These are phyloP conservation scores for Mayamaea pseudoterrestris DNA, from an alignment of 108 stramenopile species.

Conservation along the genomic window DNA sequence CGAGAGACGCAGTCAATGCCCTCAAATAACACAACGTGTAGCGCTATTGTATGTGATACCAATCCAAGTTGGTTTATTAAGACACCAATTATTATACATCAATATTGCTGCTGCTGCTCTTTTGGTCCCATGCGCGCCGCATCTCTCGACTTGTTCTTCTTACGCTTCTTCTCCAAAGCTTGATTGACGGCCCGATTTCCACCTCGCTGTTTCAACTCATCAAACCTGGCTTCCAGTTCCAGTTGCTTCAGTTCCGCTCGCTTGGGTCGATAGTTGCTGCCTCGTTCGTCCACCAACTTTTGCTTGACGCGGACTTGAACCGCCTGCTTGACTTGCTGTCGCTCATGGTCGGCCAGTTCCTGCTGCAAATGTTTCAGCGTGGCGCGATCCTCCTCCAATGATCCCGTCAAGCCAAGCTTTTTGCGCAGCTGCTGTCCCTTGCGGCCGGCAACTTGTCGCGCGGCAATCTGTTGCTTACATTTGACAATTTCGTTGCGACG, in stretches of 20 bases:
- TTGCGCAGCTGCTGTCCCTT: slow-evolving; percentile 54
- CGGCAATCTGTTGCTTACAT: slow-evolving; percentile 42
- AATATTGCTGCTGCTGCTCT: no score
- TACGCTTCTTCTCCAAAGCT: slow-evolving; percentile 59
- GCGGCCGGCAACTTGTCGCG: slow-evolving; percentile 54
- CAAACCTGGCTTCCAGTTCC: slow-evolving; percentile 78
- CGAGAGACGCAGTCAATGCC: no score
- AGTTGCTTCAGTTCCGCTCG: slow-evolving; percentile 47
- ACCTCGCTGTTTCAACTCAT: slow-evolving; percentile 61
- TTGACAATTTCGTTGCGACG: slow-evolving; percentile 60
- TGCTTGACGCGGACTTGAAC: slow-evolving; percentile 62
- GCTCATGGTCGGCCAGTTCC: slow-evolving; percentile 46
- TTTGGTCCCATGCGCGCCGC: slow-evolving; percentile 25
- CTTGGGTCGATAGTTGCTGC: slow-evolving; percentile 58
- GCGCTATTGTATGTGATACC: no score
- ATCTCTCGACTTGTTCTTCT: slow-evolving; percentile 73
- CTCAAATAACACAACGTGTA: no score
- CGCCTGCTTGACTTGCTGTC: slow-evolving; percentile 35
- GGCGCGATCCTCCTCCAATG: slow-evolving; percentile 50
- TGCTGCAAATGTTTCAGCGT: slow-evolving; percentile 47
- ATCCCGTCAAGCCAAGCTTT: slow-evolving; percentile 39
- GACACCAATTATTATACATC: no score
- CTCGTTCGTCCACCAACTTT: slow-evolving; percentile 51
- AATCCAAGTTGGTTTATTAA: no score
- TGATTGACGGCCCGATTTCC: slow-evolving; percentile 73